Evolutionary conservation across 2,329 filamentous ascomycete genomes (phyloP).

Genomic region (Triangularia setosa): DNA sequence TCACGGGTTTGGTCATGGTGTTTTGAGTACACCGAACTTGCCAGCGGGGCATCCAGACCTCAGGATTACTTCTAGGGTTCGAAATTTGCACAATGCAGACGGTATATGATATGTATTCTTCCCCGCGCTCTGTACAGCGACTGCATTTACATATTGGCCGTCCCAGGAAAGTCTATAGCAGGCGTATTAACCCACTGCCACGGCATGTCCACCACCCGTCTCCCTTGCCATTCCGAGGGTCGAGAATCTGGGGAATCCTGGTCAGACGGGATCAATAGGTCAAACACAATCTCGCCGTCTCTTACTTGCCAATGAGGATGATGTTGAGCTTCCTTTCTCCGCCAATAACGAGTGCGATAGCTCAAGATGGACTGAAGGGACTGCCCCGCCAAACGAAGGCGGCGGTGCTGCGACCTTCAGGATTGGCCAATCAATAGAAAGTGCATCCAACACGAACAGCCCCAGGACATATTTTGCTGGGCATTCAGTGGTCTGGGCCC

Average conservation of each 20-base stretch:
- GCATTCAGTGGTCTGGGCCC: neutral
- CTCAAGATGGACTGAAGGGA: neutral
- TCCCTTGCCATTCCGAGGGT: neutral
- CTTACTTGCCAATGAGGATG: neutral
- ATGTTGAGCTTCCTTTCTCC: neutral
- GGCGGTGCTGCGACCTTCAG: neutral
- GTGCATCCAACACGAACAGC: too few species aligned
- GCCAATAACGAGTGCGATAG: neutral
- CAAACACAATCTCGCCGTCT: neutral
- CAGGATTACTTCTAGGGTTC: neutral
- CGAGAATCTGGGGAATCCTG: constrained; percentile 21
- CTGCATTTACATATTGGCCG: neutral
- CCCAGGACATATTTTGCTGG: neutral
- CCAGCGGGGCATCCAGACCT: neutral
- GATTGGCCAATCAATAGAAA: neutral
- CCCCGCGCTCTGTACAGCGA: neutral
- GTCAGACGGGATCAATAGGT: neutral
- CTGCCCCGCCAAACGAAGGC: neutral
- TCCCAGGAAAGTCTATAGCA: neutral
- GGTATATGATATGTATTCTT: neutral
- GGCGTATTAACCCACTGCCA: neutral
- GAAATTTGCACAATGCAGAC: neutral
- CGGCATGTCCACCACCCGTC: constrained; percentile 1
- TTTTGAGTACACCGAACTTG: neutral
- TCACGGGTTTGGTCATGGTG: constrained; percentile 1